phyloP scores from a whole-genome alignment of 768 basidiomycete genomes.

The Lactifluus echinatus region DNA sequence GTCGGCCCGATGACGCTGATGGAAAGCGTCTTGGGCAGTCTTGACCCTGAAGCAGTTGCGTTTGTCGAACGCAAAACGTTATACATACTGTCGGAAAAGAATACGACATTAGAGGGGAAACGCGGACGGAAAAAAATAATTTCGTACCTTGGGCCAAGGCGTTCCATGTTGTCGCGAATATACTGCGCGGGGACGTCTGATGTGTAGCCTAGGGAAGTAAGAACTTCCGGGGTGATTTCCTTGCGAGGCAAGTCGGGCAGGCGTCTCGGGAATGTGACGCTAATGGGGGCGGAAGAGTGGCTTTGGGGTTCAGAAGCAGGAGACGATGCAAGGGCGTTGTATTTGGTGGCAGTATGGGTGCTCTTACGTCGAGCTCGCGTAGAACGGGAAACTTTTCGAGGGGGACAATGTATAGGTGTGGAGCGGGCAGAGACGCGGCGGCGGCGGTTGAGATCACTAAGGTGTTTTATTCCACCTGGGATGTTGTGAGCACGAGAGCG shows the following conservation, averaged over 20 bases:
- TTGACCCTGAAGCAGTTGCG: slow-evolving; percentile 7
- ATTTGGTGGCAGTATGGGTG: not conserved
- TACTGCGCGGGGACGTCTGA: slow-evolving; percentile 6
- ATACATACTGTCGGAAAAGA: slow-evolving; percentile 17
- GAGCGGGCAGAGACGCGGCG: slow-evolving; percentile 4
- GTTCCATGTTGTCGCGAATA: slow-evolving; percentile 10
- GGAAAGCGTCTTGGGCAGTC: slow-evolving; percentile 9
- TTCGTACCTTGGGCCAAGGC: slow-evolving; percentile 2
- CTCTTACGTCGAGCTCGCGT: not conserved
- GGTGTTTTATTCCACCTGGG: slow-evolving; percentile 12
- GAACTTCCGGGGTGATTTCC: slow-evolving; percentile 5
- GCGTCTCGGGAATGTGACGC: slow-evolving; percentile 2
- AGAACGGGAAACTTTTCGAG: not conserved
- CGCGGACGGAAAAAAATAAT: not conserved
- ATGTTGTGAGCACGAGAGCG: slow-evolving; percentile 16
- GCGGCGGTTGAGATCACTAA: slow-evolving; percentile 11
- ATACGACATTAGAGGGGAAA: not conserved
- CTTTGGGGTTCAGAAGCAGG: not conserved
- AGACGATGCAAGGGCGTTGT: not conserved
- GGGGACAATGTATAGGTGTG: not conserved
- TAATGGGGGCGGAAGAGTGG: not conserved
- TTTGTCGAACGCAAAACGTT: slow-evolving; percentile 12
- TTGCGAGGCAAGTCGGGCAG: slow-evolving; percentile 5
- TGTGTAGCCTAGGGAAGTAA: slow-evolving; percentile 4
- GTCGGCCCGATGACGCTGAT: slow-evolving; percentile 4